Evolutionary conservation across 768 basidiomycete species (phyloP), one percentile per base, ranked within the genome.

Genomic region (Podaxis sp.): DNA sequence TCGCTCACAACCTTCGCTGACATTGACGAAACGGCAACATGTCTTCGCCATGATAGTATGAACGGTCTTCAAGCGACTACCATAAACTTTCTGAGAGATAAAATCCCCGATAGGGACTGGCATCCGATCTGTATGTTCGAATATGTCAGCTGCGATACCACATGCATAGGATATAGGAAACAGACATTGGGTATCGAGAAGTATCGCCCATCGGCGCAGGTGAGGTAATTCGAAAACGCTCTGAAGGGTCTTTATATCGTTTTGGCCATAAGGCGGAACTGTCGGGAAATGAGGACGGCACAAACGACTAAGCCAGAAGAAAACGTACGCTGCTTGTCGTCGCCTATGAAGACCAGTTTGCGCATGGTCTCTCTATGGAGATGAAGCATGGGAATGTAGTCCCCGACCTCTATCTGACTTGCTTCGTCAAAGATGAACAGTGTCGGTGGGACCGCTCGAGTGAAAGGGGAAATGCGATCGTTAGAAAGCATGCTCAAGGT

Each of bases 231-330:
- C 88, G 74, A 90, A 90, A 15, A 90, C 77, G 62, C 86, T 88
- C 54, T 82, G 70, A 22, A 90, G 74, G 0, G 74, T 76, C 26
- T 73, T 61, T 55, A 86, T 78, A 12, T 85, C 77, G 37, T 82
- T 79, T 59, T 84, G 77, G 2, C 87, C 88, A 75, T 84, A 83
- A 4, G 88, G 89, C 33, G 89, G 82, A 65, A 90, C 89, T 90
- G 64, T 20, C 49, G 24, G 4, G 49, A 68, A 46, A 33, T 20
- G n/a, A 46, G 37, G 26, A 83, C 48, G 20, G 62, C 37, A 22
- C 1, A 56, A 54, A 15, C 33, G 2, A 10, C 10, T 46, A 24
- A n/a, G 28, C 17, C 3, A 13, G n/a, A 38, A 51, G 33, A 2
- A 22, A 24, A 59, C 36, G 12, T 49, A 51, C 83, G 73, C 60